A percentile compares a stretch with the other conserved stretches of the same genome.
phyloP scores from a whole-genome alignment of 352 stramenopile species.

The Globisporangium uncinulatum region DNA sequence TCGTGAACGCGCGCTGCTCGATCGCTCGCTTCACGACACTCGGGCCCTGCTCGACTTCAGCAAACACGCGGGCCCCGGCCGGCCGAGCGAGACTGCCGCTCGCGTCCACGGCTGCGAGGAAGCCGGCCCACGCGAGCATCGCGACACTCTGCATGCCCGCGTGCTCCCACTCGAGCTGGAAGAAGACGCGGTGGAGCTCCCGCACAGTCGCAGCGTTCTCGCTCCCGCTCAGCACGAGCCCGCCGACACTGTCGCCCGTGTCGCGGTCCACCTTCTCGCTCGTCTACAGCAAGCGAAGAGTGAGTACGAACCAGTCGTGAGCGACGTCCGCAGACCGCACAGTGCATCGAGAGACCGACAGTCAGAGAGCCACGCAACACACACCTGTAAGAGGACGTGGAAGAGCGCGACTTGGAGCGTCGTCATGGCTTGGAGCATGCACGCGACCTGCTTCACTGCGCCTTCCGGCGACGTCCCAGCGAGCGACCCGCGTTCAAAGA shows the following conservation, averaged over 20 bases:
- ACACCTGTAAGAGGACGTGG: constrained; percentile 41
- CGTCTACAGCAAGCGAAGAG: constrained; percentile 28
- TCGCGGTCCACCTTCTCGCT: constrained; percentile 59
- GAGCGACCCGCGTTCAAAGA: constrained; percentile 63
- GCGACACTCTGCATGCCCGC: constrained; percentile 63
- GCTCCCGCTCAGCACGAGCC: constrained; percentile 28
- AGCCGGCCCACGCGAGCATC: constrained; percentile 70
- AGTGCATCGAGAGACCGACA: background rate
- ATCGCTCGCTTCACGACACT: constrained; percentile 69
- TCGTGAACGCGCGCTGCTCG: constrained; percentile 60
- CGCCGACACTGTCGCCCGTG: constrained; percentile 40
- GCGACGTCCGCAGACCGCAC: background rate
- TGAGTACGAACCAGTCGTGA: too few relatives aligned
- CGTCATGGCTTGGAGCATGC: constrained; percentile 70
- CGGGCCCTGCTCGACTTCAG: constrained; percentile 39
- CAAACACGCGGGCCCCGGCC: constrained; percentile 34
- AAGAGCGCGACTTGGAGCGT: constrained; percentile 65
- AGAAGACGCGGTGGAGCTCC: constrained; percentile 59
- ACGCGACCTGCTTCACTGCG: constrained; percentile 68
- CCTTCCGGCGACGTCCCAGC: constrained; percentile 56
- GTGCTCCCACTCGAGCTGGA: constrained; percentile 64
- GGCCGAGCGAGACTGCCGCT: constrained; percentile 15
- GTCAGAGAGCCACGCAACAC: background rate
- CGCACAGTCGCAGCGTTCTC: constrained; percentile 49
- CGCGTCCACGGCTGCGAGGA: constrained; percentile 32